Conservation (phyloP, 768 basidiomycete species). For the Collybia mongolica region DNA sequence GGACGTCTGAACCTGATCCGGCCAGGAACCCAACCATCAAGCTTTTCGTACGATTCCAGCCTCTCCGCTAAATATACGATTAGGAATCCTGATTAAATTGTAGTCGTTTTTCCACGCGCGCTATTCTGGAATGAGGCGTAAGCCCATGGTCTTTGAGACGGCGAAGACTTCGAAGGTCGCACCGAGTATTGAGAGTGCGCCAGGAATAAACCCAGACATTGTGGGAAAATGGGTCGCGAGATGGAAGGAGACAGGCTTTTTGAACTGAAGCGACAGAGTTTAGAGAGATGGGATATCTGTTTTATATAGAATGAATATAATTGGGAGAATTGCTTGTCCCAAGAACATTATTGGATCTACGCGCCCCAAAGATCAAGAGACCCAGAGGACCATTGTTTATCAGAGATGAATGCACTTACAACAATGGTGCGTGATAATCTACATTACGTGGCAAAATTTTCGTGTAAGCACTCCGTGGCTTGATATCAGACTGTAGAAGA, state of each 20-base stretch:
- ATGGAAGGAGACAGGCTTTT: constrained; percentile 41
- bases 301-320: no score
- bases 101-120: constrained; percentile 34
- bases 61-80: neutral
- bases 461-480: no score
- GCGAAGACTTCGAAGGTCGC: constrained; percentile 28
- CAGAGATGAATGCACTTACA: no score
- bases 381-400: no score
- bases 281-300: no score
- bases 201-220: constrained; percentile 27
- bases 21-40: constrained; percentile 41
- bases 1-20: constrained; percentile 33
- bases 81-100: neutral
- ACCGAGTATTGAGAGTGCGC: constrained; percentile 26
- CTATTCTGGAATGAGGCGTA: constrained; percentile 17
- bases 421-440: no score
- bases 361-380: no score
- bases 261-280: constrained; percentile 1
- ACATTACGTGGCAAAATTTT: no score
- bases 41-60: constrained; percentile 27
- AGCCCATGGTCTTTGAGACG: constrained; percentile 33
- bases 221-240: constrained; percentile 39
- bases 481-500: no score
- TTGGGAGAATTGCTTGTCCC: no score
- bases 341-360: no score